A percentile compares a stretch with the other conserved stretches of the same genome.
Evolutionary conservation across 2,329 filamentous ascomycete genomes (phyloP).

Genomic region (Alternaria arborescens): DNA sequence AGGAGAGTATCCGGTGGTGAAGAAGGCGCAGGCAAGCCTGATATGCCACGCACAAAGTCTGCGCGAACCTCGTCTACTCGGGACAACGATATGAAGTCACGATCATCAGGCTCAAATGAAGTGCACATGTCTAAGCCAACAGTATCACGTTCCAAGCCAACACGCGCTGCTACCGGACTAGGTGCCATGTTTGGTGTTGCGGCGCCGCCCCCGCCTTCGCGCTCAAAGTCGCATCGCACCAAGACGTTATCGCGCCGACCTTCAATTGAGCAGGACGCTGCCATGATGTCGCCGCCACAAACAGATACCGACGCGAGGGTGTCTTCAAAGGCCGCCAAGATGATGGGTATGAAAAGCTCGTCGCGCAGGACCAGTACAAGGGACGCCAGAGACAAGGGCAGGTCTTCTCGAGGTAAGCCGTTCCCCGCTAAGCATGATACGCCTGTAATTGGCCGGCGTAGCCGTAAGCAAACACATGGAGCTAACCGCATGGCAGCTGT

Average conservation of each 20-base stretch:
- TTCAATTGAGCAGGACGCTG: slow-evolving; percentile 71
- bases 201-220: slow-evolving; percentile 63
- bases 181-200: slow-evolving; percentile 67
- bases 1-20: slow-evolving; percentile 41
- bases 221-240: slow-evolving; percentile 73
- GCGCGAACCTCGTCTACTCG: slow-evolving; percentile 56
- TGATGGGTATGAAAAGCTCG: slow-evolving; percentile 68
- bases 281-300: slow-evolving; percentile 75
- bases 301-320: slow-evolving; percentile 69
- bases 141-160: slow-evolving; percentile 60
- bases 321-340: slow-evolving; percentile 78
- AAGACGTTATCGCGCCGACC: slow-evolving; percentile 72
- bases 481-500: slow-evolving; percentile 49
- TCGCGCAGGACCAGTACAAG: slow-evolving; percentile 54
- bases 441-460: slow-evolving; percentile 32
- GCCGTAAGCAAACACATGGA: slow-evolving; percentile 48
- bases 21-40: slow-evolving; percentile 51
- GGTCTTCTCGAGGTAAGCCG: slow-evolving; percentile 61
- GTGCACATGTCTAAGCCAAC: slow-evolving; percentile 57
- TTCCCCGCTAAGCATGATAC: slow-evolving; percentile 27
- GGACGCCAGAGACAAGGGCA: slow-evolving; percentile 53
- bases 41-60: slow-evolving; percentile 65
- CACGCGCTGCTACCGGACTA: slow-evolving; percentile 67
- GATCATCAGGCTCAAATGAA: slow-evolving; percentile 78
- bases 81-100: slow-evolving; percentile 71